These are phyloP conservation scores for Diaporthe sp. DNA, from an alignment of 2,329 filamentous ascomycete species.

Conservation along the genomic window DNA sequence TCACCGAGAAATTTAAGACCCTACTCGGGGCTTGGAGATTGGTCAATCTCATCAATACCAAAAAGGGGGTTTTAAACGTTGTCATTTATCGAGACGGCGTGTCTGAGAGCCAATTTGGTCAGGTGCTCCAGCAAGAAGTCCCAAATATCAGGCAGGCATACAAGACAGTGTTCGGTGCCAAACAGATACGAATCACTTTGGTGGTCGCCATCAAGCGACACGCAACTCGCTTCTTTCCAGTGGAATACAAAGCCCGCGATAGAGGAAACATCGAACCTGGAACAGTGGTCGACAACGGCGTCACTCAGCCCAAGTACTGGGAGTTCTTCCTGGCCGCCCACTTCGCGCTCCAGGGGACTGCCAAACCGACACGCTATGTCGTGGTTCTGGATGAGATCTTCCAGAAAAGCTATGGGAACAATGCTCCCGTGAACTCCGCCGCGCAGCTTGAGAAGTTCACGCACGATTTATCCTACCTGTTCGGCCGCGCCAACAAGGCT, in stretches of 20 bases:
- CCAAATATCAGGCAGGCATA: constrained; percentile 75
- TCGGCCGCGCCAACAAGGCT: constrained; percentile 86
- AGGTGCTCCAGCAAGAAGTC: constrained; percentile 76
- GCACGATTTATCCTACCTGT: constrained; percentile 84
- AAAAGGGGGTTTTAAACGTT: constrained; percentile 74
- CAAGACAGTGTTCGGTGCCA: constrained; percentile 36
- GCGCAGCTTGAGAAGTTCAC: constrained; percentile 79
- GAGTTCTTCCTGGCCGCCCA: constrained; percentile 91
- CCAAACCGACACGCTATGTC: constrained; percentile 86
- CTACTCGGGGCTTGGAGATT: constrained; percentile 74
- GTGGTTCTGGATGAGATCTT: constrained; percentile 79
- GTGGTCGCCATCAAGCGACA: constrained; percentile 90
- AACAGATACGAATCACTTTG: constrained; percentile 73
- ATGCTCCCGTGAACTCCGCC: constrained; percentile 51
- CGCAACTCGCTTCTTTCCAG: constrained; percentile 82
- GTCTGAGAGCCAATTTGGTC: constrained; percentile 83
- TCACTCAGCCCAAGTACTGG: constrained; percentile 80
- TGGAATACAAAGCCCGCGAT: constrained; percentile 31
- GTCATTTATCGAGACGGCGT: constrained; percentile 91
- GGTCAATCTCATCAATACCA: constrained; percentile 66
- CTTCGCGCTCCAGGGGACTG: constrained; percentile 82
- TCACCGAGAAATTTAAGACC: constrained; percentile 71
- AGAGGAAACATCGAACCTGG: constrained; percentile 76
- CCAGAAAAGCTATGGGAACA: constrained; percentile 47
- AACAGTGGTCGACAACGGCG: constrained; percentile 85